Base-by-base conservation (phyloP, 495 filamentous ascomycete species). In the Neurospora terricola region DNA sequence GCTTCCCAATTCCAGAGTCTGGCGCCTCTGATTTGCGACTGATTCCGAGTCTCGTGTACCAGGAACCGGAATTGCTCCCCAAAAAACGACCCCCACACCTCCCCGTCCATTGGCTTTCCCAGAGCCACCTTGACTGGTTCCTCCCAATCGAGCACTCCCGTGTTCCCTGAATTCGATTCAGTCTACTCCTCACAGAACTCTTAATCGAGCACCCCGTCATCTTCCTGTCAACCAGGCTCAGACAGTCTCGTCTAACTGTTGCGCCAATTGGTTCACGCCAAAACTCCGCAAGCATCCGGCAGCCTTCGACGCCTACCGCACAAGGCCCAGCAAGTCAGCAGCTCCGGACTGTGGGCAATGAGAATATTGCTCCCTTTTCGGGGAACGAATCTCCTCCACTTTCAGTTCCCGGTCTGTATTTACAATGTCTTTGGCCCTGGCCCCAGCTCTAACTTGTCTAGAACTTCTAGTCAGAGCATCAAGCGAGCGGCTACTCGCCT, bases 1-100 rank as follows among this genome's bases (percentile, higher is more conserved):
- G 73, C 78, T 36, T 45, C 75, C 27, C 36, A 80, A 34, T 75
- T 69, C 23, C 74, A 73, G 21, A 84, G 80, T 70, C 81, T 9
- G 42, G 42, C 42, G 18, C 42, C 45, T 12, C 4, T 5, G 10
- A 12, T 23, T 48, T 11, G 43, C 45, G 10, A 48, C n/a, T 48
- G 4, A 10, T 48, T 23, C 45, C n/a, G 45, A 48, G 45, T 12
- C 4, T 48, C 10, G n/a, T 12, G n/a, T 1, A 48, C 10, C 45
- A 23, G 4, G 45, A 5, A 48, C 9, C 9, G 45, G n/a, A 23
- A 23, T 48, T 48, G 3, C n/a, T 4, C 43, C 7, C n/a, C 9
- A 1, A 48, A n/a, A 40, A 40, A 40, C 14, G 5, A 0, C 39
- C 3, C 9, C n/a, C 43, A 48, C 2, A 23, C 21, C 21, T 23